phyloP scores from a whole-genome alignment of 306 rosid genomes.

The Crataegus laevigata region DNA sequence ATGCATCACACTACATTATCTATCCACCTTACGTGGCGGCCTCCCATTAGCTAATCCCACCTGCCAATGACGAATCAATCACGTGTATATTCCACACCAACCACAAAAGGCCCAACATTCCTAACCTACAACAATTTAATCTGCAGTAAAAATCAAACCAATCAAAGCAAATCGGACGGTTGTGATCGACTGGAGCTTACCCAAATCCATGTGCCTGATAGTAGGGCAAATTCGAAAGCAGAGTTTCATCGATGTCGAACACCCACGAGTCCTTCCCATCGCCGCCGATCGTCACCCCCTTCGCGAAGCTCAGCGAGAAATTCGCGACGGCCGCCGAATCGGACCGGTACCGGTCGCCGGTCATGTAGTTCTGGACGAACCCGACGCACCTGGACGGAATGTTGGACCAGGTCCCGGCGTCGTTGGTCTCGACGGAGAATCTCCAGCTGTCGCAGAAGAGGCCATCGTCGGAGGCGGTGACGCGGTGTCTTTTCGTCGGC shows the following conservation, averaged over 20 bases:
- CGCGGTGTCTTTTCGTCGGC: constrained; percentile 19
- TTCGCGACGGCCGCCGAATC: constrained; percentile 36
- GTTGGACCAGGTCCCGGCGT: constrained; percentile 50
- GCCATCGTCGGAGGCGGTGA: constrained; percentile 14
- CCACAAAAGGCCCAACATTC: not conserved
- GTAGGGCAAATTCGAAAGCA: constrained; percentile 64
- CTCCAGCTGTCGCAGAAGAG: constrained; percentile 81
- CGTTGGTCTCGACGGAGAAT: constrained; percentile 67
- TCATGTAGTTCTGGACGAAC: constrained; percentile 53
- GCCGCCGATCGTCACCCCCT: constrained; percentile 17
- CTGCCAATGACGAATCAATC: not conserved
- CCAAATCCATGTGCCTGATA: constrained; percentile 52
- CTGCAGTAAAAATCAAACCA: not conserved
- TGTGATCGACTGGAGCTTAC: constrained; percentile 23
- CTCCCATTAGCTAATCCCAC: not conserved
- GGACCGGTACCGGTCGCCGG: constrained; percentile 35
- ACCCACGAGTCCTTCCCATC: constrained; percentile 77
- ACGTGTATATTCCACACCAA: not conserved
- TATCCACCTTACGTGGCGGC: not conserved
- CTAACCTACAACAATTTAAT: not conserved
- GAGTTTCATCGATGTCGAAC: constrained; percentile 81
- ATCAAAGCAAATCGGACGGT: not conserved
- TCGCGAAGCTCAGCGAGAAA: constrained; percentile 35
- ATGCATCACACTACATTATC: not conserved
- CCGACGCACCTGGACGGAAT: constrained; percentile 41